A percentile compares a stretch with the other conserved stretches of the same genome.
These are phyloP conservation scores for Leccinum subtestaceum DNA, from an alignment of 768 basidiomycete genomes.

Conservation along the genomic window DNA sequence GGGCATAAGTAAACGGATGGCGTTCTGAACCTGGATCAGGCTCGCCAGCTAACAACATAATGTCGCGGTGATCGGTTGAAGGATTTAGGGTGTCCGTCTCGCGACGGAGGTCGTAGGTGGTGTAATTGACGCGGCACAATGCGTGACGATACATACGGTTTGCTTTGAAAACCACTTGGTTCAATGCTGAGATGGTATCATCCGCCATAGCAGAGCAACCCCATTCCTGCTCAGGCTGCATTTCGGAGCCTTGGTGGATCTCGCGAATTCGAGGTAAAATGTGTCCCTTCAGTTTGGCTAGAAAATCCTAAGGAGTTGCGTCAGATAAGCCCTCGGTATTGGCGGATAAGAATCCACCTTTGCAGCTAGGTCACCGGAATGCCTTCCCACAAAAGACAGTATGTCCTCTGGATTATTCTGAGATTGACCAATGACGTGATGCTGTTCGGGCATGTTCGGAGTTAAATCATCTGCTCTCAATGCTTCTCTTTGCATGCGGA, in stretches of 20 bases:
- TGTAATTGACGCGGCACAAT: background rate
- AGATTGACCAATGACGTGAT: background rate
- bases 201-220: too few relatives aligned
- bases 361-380: background rate
- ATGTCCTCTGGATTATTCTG: background rate
- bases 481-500: background rate
- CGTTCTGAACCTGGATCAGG: background rate
- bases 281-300: background rate
- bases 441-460: background rate
- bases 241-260: background rate
- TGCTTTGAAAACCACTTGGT: background rate
- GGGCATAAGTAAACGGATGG: too few relatives aligned
- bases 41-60: background rate
- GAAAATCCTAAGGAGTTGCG: background rate
- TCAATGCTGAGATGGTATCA: too few relatives aligned
- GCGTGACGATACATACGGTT: background rate
- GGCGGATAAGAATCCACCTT: background rate
- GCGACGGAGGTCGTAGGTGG: background rate
- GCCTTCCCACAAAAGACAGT: background rate
- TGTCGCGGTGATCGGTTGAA: background rate
- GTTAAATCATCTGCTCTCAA: background rate
- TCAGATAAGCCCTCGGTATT: background rate
- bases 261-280: background rate
- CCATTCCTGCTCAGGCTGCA: too few relatives aligned
- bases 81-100: background rate